These are phyloP conservation scores for Cylindrotheca closterium DNA, from an alignment of 108 stramenopile genomes.

Conservation along the genomic window DNA sequence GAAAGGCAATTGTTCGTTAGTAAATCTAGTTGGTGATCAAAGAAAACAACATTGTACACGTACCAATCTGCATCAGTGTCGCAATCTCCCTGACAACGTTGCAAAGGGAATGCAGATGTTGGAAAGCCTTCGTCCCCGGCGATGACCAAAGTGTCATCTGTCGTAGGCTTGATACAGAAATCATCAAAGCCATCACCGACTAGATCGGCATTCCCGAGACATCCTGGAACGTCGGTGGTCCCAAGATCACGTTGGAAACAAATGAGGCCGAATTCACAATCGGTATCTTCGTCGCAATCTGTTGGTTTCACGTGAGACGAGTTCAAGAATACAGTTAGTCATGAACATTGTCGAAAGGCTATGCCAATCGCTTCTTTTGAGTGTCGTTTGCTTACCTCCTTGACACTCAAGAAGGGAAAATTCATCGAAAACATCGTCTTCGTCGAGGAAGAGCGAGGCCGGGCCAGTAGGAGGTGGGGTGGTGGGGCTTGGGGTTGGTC, in stretches of 20 bases:
- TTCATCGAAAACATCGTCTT: not conserved
- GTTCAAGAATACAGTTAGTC: no score
- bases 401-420: not conserved
- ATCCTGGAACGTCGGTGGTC: not conserved
- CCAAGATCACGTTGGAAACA: not conserved
- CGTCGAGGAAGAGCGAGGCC: not conserved
- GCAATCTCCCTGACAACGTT: not conserved
- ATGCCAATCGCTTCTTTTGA: no score
- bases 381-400: conserved; percentile 1
- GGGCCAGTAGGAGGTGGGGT: not conserved
- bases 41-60: no score
- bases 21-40: no score
- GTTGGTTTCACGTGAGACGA: no score
- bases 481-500: not conserved
- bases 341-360: no score
- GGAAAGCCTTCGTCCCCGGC: not conserved
- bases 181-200: not conserved
- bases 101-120: not conserved
- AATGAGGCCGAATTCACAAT: not conserved
- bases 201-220: not conserved
- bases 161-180: not conserved
- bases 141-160: not conserved
- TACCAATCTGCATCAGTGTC: no score
- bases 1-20: no score
- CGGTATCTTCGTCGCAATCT: not conserved